Evolutionary conservation across 2,329 filamentous ascomycete genomes (phyloP).

Genomic region (Aspergillus floridensis): DNA sequence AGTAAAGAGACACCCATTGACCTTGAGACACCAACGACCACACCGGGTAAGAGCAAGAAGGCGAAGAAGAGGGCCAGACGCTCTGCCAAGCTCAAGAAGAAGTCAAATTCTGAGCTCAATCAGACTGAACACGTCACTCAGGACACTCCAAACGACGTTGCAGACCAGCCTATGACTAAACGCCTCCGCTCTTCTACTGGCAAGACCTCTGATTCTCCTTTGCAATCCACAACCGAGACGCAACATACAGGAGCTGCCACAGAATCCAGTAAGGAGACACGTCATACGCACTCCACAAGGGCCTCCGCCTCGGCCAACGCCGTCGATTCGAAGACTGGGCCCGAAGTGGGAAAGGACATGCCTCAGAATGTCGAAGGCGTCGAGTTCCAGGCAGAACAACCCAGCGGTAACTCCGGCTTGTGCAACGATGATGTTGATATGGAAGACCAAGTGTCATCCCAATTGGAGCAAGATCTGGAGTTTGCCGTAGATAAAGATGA

Average conservation of each 20-base stretch:
- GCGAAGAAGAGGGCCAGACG: constrained; percentile 15
- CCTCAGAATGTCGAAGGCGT: background rate
- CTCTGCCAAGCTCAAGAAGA: constrained; percentile 9
- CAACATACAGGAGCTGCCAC: constrained; percentile 3
- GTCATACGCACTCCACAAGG: background rate
- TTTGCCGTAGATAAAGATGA: constrained; percentile 34
- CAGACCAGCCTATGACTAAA: constrained; percentile 8
- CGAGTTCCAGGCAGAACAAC: background rate
- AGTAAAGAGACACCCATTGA: background rate
- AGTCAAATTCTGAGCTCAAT: background rate
- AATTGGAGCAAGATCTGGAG: constrained; percentile 45
- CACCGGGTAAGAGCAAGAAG: constrained; percentile 14
- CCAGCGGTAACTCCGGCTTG: constrained; percentile 30
- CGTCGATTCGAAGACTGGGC: background rate
- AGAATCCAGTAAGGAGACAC: background rate
- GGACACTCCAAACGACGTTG: background rate
- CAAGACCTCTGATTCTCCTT: constrained; percentile 14
- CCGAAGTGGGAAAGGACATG: background rate
- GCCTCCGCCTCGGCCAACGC: background rate
- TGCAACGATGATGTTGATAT: constrained; percentile 44
- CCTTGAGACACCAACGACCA: background rate
- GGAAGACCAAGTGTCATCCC: constrained; percentile 45
- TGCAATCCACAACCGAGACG: background rate
- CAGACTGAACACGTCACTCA: background rate
- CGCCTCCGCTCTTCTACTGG: constrained; percentile 26